Percentiles rank a stretch among this genome's conserved stretches.
Conservation (phyloP, 139 green algal species). For the Choricystis sp. region DNA sequence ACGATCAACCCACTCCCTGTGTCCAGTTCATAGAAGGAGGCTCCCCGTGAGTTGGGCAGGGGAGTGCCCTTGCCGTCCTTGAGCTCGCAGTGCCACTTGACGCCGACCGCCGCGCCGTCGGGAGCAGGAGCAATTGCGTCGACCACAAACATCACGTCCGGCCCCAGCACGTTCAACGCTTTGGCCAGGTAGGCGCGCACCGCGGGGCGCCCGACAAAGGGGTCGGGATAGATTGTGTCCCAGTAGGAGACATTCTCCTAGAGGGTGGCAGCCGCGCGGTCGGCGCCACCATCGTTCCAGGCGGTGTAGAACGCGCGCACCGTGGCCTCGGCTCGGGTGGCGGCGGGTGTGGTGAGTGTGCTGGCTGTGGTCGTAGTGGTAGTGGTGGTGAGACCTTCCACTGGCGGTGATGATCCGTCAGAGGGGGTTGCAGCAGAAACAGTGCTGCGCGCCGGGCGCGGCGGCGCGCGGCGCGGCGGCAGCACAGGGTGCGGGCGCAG, state of each 20-base stretch:
- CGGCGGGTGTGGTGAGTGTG: too few relatives aligned
- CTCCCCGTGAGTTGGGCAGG: slow-evolving; percentile 65
- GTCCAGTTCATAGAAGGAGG: slow-evolving; percentile 49
- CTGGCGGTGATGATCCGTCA: too few relatives aligned
- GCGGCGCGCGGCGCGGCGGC: too few relatives aligned
- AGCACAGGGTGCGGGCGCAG: too few relatives aligned
- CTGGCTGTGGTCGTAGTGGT: too few relatives aligned
- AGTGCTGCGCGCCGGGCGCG: too few relatives aligned
- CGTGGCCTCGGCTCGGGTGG: background rate
- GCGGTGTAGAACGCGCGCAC: background rate
- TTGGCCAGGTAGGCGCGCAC: slow-evolving; percentile 47
- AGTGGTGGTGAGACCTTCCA: too few relatives aligned
- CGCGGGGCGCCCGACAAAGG: slow-evolving; percentile 32
- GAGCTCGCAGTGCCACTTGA: slow-evolving; percentile 64
- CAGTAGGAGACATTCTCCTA: background rate
- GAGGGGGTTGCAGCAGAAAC: too few relatives aligned
- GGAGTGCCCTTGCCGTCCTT: slow-evolving; percentile 25
- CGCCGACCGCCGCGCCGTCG: slow-evolving; percentile 27
- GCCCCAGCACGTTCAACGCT: slow-evolving; percentile 21
- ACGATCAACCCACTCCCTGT: slow-evolving; percentile 40
- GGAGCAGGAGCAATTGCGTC: slow-evolving; percentile 45
- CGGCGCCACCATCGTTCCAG: background rate
- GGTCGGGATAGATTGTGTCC: slow-evolving; percentile 39
- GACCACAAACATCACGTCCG: slow-evolving; percentile 53
- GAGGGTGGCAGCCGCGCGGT: background rate